Base-by-base conservation (phyloP, 1,139 yeast genomes). In the Tardiomyces depauwii region DNA sequence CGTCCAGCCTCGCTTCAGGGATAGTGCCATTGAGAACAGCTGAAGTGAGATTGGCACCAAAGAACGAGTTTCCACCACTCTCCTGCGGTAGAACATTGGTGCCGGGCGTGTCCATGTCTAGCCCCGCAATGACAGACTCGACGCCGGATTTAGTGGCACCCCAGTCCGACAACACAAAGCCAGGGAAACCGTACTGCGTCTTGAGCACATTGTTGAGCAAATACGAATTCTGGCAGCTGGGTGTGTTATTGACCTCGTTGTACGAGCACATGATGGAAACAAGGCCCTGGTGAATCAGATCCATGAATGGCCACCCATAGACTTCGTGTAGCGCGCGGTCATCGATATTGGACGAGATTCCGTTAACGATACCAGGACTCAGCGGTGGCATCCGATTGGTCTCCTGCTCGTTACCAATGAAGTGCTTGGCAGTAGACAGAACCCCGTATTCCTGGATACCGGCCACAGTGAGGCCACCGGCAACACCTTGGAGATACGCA, bases 61-160 rank as follows among this genome's bases (percentile, higher is more conserved):
- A 77, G 50, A 67, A 72, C 0, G 81, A 73, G 51, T 73, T 70
- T 1, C 80, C 82, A 14, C 75, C 67, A 36, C 5, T 73, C 63
- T 76, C 78, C 73, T 48, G 73, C 74, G 51, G 71, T 70, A 1
- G 73, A 65, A 48, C 76, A 30, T 14, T 14, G 3, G 16, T 3
- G 36, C 82, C 83, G 0, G 85, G 85, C 84, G 79, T 78, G 6
- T 74, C 67, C 82, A 80, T 77, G 61, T 80, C 85, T 41, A 77
- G 63, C 1, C 86, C 86, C 7, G 18, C 19, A 16, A 36, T n/a
- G 6, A 77, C 76, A 1, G 79, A 72, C 45, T 67, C 64, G 4
- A 73, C 72, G 7, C 79, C 79, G 11, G 73, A 57, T 51, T 74
- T 77, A 49, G 74, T 77, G 6, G 79, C 80, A 18, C 76, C 78